Base-by-base conservation (phyloP, 2,329 filamentous ascomycete species). In the Talaromyces albobiverticillius region DNA sequence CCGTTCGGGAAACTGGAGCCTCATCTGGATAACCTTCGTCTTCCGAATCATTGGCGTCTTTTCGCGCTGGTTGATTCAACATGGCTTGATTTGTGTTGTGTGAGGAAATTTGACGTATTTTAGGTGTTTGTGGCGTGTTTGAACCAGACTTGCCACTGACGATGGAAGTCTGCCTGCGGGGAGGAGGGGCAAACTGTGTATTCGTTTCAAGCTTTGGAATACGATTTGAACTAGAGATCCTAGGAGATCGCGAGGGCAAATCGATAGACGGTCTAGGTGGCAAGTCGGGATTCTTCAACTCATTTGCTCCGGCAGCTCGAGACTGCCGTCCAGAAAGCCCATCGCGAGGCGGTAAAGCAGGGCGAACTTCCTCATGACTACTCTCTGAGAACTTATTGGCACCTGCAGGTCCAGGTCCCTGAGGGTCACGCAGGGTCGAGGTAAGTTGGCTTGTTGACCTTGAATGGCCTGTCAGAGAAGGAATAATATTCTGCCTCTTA, bases 1-100 rank as follows among this genome's bases (percentile, higher is more conserved):
- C 82, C 8, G 80, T 82, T 18, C 76, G 75, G 47, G 76, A 70
- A 10, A 83, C 77, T 13, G 78, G 69, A 1, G 79, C 67, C 38
- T 83, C 80, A 29, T 80, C 79, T 0, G 68, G 60, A 5, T 66
- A 55, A 7, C 68, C 64, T 23, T 80, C 76, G 7, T 81, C 80
- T 56, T 82, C 79, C 6, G 79, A 81, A 46, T 80, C 78, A 50
- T 79, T 74, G 13, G 36, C 34, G 20, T 41, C 4, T 65, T 46
- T 46, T 26, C 52, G 52, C 25, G 25, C 18, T 38, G 31, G 25
- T 16, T 51, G 40, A 31, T 40, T 51, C 29, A 51, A 38, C 22
- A 32, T 54, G 22, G 45, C 38, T 14, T 48, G 48, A 32, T 62
- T 61, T 2, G 51, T 58, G 13, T 71, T 65, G 8, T 64, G 62